Conservation (phyloP, 495 filamentous ascomycete genomes). For the Bacidia gigantensis region DNA sequence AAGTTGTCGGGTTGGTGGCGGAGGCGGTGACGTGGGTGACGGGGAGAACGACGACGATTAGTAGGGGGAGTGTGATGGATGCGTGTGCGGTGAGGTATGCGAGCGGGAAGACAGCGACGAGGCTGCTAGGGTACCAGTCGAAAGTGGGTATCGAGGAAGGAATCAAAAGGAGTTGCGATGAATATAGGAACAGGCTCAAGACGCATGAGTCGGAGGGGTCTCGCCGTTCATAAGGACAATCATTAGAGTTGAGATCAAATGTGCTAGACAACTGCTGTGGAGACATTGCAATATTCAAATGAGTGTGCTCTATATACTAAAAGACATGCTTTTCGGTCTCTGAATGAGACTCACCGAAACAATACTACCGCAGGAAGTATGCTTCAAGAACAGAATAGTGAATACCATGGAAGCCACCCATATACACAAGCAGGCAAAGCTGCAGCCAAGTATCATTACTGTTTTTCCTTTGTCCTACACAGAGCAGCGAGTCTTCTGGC, state of each 20-base stretch:
- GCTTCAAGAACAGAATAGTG: background rate
- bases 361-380: background rate
- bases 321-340: no score
- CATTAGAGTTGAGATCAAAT: no score
- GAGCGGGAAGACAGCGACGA: slow-evolving; percentile 41
- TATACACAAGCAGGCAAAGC: background rate
- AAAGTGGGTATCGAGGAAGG: slow-evolving; percentile 42
- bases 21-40: slow-evolving; percentile 40
- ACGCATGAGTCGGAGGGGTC: no score
- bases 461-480: background rate
- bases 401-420: background rate
- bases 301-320: no score
- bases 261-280: no score
- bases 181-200: background rate
- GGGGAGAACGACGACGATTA: slow-evolving; percentile 35
- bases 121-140: slow-evolving; percentile 44
- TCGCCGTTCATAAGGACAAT: no score
- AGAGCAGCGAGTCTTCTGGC: background rate
- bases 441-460: background rate
- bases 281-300: no score
- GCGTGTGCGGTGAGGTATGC: slow-evolving; percentile 40
- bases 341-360: background rate
- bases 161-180: slow-evolving; percentile 37
- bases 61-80: slow-evolving; percentile 43
- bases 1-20: slow-evolving; percentile 31